A percentile compares a stretch with the other conserved stretches of the same genome.
Conservation (phyloP, 306 rosid genomes). For the Dryas alaskensis region DNA sequence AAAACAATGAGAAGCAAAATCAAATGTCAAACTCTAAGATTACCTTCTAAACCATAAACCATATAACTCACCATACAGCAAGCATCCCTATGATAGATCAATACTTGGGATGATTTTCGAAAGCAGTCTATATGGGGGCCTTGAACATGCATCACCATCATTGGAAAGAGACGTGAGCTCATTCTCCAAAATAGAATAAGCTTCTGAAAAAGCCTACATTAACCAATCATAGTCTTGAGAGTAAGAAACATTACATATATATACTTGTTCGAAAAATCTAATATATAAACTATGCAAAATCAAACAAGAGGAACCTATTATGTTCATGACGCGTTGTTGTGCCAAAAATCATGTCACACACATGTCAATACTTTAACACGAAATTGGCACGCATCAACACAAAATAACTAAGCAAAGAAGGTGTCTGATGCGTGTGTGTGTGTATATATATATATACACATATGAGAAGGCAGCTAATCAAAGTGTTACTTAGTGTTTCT, state of each 20-base stretch:
- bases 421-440: too few species aligned
- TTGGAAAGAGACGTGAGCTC: conserved; percentile 47
- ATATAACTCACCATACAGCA: conserved; percentile 22
- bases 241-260: conserved; percentile 18
- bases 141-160: conserved; percentile 50
- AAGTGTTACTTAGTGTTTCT: neutral
- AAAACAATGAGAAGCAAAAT: neutral
- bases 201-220: conserved; percentile 85
- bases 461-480: neutral
- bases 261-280: neutral
- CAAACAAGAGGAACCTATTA: too few species aligned
- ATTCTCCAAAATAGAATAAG: conserved; percentile 69
- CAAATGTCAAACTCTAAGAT: conserved; percentile 20
- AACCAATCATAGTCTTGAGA: conserved; percentile 18
- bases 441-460: too few species aligned
- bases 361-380: too few species aligned
- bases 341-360: too few species aligned
- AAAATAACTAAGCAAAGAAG: too few species aligned
- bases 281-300: neutral
- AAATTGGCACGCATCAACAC: too few species aligned
- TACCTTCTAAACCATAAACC: conserved; percentile 43
- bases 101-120: conserved; percentile 75
- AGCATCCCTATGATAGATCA: conserved; percentile 46
- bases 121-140: conserved; percentile 50
- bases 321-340: too few species aligned